Percentiles rank a stretch among this genome's conserved stretches.
These are phyloP conservation scores for Phialophora chinensis DNA, from an alignment of 2,329 filamentous ascomycete species.

Conservation along the genomic window DNA sequence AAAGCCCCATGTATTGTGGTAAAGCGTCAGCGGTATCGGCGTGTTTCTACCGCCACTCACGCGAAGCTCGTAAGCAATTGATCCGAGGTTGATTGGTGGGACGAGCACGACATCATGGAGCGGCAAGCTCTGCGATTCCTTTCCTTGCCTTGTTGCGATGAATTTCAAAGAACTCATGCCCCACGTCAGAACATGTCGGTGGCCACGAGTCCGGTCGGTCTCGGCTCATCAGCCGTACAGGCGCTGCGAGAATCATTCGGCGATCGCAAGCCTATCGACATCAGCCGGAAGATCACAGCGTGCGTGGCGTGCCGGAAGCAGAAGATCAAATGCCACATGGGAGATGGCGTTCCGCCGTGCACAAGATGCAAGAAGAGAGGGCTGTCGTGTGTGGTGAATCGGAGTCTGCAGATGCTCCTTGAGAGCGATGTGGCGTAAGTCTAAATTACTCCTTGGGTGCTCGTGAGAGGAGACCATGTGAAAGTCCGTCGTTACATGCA, in stretches of 20 bases:
- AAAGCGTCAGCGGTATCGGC: background rate
- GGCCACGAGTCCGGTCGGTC: constrained; percentile 18
- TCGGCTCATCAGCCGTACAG: constrained; percentile 31
- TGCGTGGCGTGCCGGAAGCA: constrained; percentile 44
- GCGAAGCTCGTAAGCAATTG: background rate
- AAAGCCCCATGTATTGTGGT: background rate
- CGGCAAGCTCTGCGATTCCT: background rate
- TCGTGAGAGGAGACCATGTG: too few relatives aligned
- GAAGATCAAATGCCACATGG: constrained; percentile 63
- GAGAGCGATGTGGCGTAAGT: constrained; percentile 32
- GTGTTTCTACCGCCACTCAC: background rate
- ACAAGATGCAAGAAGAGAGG: constrained; percentile 56
- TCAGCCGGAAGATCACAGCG: constrained; percentile 44
- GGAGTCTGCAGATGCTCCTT: constrained; percentile 56
- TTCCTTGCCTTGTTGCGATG: constrained; percentile 3
- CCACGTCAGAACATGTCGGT: background rate
- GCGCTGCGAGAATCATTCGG: constrained; percentile 46
- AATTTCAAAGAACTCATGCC: background rate
- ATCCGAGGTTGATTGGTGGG: constrained; percentile 2
- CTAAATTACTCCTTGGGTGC: background rate
- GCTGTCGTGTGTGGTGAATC: constrained; percentile 58
- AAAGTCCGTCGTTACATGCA: background rate
- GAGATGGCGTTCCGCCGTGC: constrained; percentile 54
- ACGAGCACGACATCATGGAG: constrained; percentile 11
- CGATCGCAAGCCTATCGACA: constrained; percentile 46